A percentile compares a stretch with the other conserved stretches of the same genome.
Conservation (phyloP, 129 eudicot species). For the Logfia minima region DNA sequence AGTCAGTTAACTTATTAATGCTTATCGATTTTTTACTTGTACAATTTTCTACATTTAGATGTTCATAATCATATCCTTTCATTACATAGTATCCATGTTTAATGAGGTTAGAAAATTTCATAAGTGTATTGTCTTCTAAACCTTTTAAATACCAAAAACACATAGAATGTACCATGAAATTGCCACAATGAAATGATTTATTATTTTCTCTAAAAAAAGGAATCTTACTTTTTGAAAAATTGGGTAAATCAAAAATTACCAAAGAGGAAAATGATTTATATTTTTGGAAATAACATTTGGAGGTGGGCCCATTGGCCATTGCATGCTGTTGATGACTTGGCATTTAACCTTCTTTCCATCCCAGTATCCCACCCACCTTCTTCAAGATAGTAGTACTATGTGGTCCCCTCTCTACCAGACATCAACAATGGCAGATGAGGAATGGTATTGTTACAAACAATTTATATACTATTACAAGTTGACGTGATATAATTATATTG, state of each 20-base stretch:
- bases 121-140: too few relatives aligned
- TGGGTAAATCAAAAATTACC: not conserved
- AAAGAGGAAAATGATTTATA: not conserved
- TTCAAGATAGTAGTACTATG: conserved; percentile 26
- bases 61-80: too few relatives aligned
- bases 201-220: not conserved
- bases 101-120: too few relatives aligned
- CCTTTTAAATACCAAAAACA: too few relatives aligned
- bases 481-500: too few relatives aligned
- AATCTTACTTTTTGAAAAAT: not conserved
- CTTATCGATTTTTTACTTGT: too few relatives aligned
- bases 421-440: not conserved
- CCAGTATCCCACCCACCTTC: conserved; percentile 4
- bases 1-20: too few relatives aligned
- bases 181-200: not conserved
- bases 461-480: too few relatives aligned
- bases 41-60: too few relatives aligned
- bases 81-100: too few relatives aligned
- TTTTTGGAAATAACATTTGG: not conserved
- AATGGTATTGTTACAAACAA: too few relatives aligned
- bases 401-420: conserved; percentile 25
- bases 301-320: not conserved
- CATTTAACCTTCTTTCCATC: conserved; percentile 2
- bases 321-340: conserved; percentile 20
- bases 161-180: not conserved